Evolutionary conservation across 345 rosid species (phyloP).

Genomic region (Euphorbia tirucalli): DNA sequence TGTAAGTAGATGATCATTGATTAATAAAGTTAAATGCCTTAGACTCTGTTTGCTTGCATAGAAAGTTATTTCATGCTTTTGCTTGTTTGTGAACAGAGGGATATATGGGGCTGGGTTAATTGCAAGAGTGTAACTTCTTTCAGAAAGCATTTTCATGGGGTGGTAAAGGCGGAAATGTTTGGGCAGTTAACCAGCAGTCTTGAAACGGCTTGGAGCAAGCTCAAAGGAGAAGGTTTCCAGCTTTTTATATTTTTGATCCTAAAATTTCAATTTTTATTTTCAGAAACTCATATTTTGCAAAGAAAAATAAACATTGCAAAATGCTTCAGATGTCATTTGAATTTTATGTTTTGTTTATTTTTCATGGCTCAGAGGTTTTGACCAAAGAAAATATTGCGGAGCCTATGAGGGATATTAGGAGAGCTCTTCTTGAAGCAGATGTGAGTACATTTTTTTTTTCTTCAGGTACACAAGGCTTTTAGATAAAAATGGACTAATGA

Average conservation of each 20-base stretch:
- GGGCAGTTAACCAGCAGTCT: conserved; percentile 92
- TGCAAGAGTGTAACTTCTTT: conserved; percentile 36
- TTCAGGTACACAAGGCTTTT: conserved; percentile 5
- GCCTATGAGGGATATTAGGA: conserved; percentile 96
- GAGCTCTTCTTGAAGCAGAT: conserved; percentile 98
- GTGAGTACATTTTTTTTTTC: conserved; percentile 56
- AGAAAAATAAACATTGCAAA: too few species aligned
- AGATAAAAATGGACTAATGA: neutral
- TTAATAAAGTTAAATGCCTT: neutral
- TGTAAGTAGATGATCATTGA: conserved; percentile 32
- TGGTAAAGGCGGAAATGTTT: conserved; percentile 90
- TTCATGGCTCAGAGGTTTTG: conserved; percentile 76
- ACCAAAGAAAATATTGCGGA: conserved; percentile 90
- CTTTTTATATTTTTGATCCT: neutral
- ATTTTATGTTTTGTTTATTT: conserved; percentile 12
- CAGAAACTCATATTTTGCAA: neutral
- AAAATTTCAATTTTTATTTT: too few species aligned
- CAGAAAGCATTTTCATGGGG: conserved; percentile 43
- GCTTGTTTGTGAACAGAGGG: conserved; percentile 42
- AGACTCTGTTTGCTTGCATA: too few species aligned
- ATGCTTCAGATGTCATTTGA: neutral
- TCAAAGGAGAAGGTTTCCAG: conserved; percentile 81
- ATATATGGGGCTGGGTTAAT: conserved; percentile 66
- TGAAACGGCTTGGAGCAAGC: conserved; percentile 95
- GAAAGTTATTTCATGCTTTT: neutral